These are phyloP conservation scores for Pseudocercospora eumusae DNA, from an alignment of 2,329 filamentous ascomycete species.

Conservation along the genomic window DNA sequence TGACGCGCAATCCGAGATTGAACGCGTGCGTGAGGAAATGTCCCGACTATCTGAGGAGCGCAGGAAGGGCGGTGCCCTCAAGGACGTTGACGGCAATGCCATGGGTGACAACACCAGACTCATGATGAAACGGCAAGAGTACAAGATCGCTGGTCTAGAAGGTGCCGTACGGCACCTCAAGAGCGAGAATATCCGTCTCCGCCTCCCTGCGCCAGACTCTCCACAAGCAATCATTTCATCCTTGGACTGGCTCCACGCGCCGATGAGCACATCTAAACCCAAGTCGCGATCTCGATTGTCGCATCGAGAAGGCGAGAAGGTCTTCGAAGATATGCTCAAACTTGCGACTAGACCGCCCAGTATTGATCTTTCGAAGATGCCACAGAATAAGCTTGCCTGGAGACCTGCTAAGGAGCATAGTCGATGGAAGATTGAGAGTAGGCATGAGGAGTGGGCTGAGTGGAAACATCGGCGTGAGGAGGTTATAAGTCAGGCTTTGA, in stretches of 20 bases:
- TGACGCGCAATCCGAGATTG: conserved; percentile 34
- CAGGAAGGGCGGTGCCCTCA: conserved; percentile 46
- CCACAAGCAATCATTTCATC: conserved; percentile 30
- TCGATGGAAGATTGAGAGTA: conserved; percentile 65
- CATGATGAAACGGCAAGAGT: conserved; percentile 67
- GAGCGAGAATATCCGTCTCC: conserved; percentile 65
- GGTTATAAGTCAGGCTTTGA: conserved; percentile 8
- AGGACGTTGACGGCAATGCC: conserved; percentile 63
- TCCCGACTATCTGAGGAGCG: conserved; percentile 32
- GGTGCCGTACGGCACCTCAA: conserved; percentile 67
- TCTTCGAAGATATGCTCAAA: conserved; percentile 64
- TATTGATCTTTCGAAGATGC: conserved; percentile 61
- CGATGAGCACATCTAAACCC: background rate
- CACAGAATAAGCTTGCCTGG: conserved; percentile 66
- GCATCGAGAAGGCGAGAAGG: conserved; percentile 63
- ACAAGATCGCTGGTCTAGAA: conserved; percentile 65
- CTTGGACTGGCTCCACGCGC: conserved; percentile 64
- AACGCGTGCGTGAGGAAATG: conserved; percentile 37
- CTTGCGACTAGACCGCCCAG: conserved; percentile 60
- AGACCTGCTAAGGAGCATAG: conserved; percentile 64
- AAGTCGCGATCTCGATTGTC: conserved; percentile 43
- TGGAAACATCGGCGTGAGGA: conserved; percentile 32
- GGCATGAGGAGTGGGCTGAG: conserved; percentile 65
- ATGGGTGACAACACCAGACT: conserved; percentile 71
- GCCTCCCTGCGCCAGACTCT: conserved; percentile 44